Percentiles rank a stretch among this genome's conserved stretches.
Conservation (phyloP, 1,284 basidiomycete species). For the Gomphus bonarii region DNA sequence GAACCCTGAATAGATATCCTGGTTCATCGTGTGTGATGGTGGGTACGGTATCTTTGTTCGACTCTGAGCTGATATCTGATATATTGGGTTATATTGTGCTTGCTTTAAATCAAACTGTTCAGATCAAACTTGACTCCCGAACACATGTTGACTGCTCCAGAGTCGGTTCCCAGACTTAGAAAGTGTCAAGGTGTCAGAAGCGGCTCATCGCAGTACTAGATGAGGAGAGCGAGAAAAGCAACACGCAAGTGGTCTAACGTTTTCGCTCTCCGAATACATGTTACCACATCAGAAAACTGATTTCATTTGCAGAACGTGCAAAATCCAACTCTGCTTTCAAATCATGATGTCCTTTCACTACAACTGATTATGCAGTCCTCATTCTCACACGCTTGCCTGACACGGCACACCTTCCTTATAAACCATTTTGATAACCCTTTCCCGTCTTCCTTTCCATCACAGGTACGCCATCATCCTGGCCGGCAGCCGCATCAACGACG, state of each 20-base stretch:
- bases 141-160: constrained; percentile 51
- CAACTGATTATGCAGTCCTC: constrained; percentile 59
- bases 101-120: constrained; percentile 58
- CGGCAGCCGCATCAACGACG: too few relatives aligned
- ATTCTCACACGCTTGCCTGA: constrained; percentile 68
- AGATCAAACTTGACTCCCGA: constrained; percentile 60
- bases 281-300: background rate
- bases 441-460: too few relatives aligned
- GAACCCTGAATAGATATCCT: constrained; percentile 32
- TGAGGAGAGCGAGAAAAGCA: constrained; percentile 72
- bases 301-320: constrained; percentile 14
- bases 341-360: constrained; percentile 71
- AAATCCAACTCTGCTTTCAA: constrained; percentile 41
- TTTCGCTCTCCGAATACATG: too few relatives aligned
- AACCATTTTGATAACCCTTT: too few relatives aligned
- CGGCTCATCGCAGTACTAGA: constrained; percentile 64
- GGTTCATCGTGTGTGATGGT: constrained; percentile 30
- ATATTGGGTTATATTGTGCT: constrained; percentile 73
- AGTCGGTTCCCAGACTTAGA: constrained; percentile 38
- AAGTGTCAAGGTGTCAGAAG: constrained; percentile 46
- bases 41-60: background rate
- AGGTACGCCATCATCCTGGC: too few relatives aligned
- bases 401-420: constrained; percentile 70
- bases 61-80: background rate
- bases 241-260: constrained; percentile 37